Conservation (phyloP, 2,329 filamentous ascomycete genomes). For the Ophiostoma ulmi region DNA sequence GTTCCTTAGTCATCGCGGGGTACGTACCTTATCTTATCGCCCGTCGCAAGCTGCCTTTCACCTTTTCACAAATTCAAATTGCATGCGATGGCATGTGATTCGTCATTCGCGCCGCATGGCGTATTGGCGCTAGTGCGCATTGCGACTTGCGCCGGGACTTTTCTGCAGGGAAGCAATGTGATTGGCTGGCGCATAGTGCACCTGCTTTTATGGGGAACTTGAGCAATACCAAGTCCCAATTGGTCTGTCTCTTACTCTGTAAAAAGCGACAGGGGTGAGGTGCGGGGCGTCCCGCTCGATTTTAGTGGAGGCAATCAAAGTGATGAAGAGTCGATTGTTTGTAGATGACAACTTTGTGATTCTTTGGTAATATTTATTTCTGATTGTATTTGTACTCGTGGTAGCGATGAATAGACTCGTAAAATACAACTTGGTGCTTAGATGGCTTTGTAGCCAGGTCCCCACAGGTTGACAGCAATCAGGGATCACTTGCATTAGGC, state of each 20-base stretch:
- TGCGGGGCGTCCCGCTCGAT: conserved; percentile 5
- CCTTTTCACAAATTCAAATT: too few relatives aligned
- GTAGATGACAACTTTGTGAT: too few relatives aligned
- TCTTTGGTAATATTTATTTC: too few relatives aligned
- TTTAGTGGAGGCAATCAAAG: neutral
- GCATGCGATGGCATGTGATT: conserved; percentile 9
- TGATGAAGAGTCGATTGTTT: neutral
- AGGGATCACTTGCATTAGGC: neutral
- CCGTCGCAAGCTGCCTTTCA: neutral
- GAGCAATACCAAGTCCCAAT: neutral
- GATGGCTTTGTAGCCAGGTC: too few relatives aligned
- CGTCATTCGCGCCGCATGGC: neutral
- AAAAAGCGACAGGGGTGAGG: neutral
- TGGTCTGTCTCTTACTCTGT: neutral
- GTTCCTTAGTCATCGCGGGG: conserved; percentile 12
- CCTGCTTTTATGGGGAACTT: neutral
- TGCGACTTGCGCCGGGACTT: conserved; percentile 2
- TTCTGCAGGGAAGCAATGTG: neutral
- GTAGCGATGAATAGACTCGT: too few relatives aligned
- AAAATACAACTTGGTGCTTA: too few relatives aligned
- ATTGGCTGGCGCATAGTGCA: conserved; percentile 7
- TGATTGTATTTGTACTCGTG: too few relatives aligned
- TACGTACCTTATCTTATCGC: conserved; percentile 13
- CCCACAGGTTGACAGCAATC: neutral
- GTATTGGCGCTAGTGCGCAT: neutral